These are phyloP conservation scores for Lyophyllum decastes DNA, from an alignment of 768 basidiomycete genomes.

Conservation along the genomic window DNA sequence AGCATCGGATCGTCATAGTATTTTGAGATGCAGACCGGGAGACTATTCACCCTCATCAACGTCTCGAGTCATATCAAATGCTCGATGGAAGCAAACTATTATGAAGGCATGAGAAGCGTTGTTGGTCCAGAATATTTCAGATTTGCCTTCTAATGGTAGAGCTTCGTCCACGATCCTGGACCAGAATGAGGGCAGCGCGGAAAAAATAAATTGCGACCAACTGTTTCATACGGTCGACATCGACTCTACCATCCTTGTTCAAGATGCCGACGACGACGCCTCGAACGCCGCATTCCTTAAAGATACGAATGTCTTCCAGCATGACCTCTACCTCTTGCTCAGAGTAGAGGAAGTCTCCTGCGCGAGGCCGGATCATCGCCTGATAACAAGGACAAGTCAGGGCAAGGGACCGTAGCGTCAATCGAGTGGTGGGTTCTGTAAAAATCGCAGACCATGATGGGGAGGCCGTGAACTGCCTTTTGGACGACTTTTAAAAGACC, in stretches of 20 bases:
- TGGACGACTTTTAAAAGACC: slow-evolving; percentile 67
- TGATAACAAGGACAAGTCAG: slow-evolving; percentile 26
- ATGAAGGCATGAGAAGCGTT: not conserved
- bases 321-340: slow-evolving; percentile 69
- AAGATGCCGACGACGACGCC: slow-evolving; percentile 74
- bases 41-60: slow-evolving; percentile 46
- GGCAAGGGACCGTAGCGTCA: not conserved
- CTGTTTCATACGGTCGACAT: slow-evolving; percentile 58
- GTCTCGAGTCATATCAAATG: slow-evolving; percentile 72
- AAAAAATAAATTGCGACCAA: slow-evolving; percentile 30
- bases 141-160: slow-evolving; percentile 60
- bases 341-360: slow-evolving; percentile 79
- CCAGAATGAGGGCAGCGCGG: not conserved
- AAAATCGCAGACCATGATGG: slow-evolving; percentile 62
- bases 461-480: slow-evolving; percentile 45
- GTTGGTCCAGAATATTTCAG: not conserved
- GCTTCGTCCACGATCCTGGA: slow-evolving; percentile 58
- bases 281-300: slow-evolving; percentile 56
- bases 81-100: slow-evolving; percentile 77
- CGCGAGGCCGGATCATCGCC: slow-evolving; percentile 81
- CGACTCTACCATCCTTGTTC: slow-evolving; percentile 55
- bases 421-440: slow-evolving; percentile 2
- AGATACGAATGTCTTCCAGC: slow-evolving; percentile 66
- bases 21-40: not conserved
- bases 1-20: slow-evolving; percentile 1